Percentiles rank a stretch among this genome's conserved stretches.
Conservation (phyloP, 768 basidiomycete genomes). For the Filobasidium wieringae region DNA sequence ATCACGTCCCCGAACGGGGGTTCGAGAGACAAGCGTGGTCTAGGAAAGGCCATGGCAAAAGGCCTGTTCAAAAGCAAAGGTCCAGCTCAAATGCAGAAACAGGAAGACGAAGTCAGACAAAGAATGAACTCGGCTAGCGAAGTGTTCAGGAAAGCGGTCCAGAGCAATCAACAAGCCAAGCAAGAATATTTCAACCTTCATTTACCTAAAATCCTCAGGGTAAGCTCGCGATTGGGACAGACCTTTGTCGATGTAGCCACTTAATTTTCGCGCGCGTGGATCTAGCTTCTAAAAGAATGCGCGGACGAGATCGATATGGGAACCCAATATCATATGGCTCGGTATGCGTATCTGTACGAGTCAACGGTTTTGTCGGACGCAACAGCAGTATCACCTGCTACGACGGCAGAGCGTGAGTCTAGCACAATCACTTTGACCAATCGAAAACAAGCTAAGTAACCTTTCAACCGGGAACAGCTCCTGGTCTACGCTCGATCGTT, state of each 20-base stretch:
- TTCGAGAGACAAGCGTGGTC: constrained; percentile 60
- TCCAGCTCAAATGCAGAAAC: constrained; percentile 79
- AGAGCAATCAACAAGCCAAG: constrained; percentile 74
- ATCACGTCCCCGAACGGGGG: constrained; percentile 44
- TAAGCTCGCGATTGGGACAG: constrained; percentile 39
- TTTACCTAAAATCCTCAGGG: constrained; percentile 79
- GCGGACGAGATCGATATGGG: constrained; percentile 93
- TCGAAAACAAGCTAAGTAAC: not conserved
- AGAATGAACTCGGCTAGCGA: constrained; percentile 79
- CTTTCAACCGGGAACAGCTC: constrained; percentile 37
- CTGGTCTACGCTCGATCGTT: constrained; percentile 71
- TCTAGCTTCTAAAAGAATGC: constrained; percentile 79
- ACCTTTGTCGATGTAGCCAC: not conserved
- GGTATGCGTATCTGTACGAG: constrained; percentile 91
- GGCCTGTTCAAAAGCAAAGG: constrained; percentile 87
- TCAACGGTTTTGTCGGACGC: constrained; percentile 81
- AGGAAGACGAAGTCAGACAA: constrained; percentile 84
- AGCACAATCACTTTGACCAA: not conserved
- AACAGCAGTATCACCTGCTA: constrained; percentile 58
- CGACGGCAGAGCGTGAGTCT: constrained; percentile 32
- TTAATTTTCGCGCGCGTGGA: not conserved
- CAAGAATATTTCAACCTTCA: constrained; percentile 99
- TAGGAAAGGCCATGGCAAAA: constrained; percentile 84
- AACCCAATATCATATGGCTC: constrained; percentile 90
- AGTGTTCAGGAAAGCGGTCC: constrained; percentile 76